These are phyloP conservation scores for Lentinula edodes DNA, from an alignment of 768 basidiomycete genomes.

Conservation along the genomic window DNA sequence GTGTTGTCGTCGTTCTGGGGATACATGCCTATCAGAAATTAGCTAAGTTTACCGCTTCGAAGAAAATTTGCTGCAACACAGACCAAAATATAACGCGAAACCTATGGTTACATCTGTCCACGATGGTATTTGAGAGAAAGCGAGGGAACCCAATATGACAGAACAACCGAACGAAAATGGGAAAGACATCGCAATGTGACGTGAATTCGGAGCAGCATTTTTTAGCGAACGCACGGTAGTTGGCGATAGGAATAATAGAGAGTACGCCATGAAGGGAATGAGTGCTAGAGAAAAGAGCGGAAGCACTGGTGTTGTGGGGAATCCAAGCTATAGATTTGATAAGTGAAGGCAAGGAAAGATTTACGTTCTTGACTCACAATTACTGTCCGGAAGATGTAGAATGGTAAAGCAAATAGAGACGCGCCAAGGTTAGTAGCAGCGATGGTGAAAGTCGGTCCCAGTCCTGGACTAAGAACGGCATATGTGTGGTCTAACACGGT, in stretches of 20 bases:
- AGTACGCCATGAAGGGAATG: conserved; percentile 58
- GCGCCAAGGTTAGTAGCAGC: conserved; percentile 59
- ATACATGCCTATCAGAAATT: conserved; percentile 39
- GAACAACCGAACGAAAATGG: conserved; percentile 43
- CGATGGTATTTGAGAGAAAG: conserved; percentile 55
- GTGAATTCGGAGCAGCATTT: conserved; percentile 45
- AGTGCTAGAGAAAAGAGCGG: conserved; percentile 52
- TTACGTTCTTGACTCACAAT: conserved; percentile 36
- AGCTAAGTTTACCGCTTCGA: background rate
- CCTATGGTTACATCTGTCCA: conserved; percentile 59
- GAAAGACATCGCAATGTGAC: conserved; percentile 56
- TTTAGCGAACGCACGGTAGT: conserved; percentile 41
- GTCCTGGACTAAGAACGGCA: conserved; percentile 48
- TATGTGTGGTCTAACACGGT: conserved; percentile 60
- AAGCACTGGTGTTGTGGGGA: conserved; percentile 44
- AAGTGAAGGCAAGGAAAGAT: background rate
- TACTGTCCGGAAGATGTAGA: conserved; percentile 56
- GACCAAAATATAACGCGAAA: conserved; percentile 60
- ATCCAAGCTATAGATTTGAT: conserved; percentile 35
- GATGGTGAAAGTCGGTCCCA: conserved; percentile 51
- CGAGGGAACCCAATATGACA: conserved; percentile 50
- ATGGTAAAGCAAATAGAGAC: conserved; percentile 54
- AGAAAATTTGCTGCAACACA: conserved; percentile 9
- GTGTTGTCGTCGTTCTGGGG: conserved; percentile 40
- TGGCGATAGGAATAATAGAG: conserved; percentile 56